Evolutionary conservation across 192 early-diverging fungal species (phyloP).

Genomic region (Entophlyctis luteolus): DNA sequence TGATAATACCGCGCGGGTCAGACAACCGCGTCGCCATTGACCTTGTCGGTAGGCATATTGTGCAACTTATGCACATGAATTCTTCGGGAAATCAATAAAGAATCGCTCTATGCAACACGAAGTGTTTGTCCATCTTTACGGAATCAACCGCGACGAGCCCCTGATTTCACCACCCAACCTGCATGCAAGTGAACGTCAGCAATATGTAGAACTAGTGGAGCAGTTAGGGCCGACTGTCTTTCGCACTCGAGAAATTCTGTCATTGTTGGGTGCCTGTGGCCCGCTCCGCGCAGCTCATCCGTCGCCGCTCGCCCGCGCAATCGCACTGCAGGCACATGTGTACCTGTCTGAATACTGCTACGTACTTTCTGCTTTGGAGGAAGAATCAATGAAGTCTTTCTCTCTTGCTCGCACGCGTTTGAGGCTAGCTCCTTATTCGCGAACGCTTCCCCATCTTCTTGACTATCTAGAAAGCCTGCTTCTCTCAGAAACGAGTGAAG

Average conservation of each 20-base stretch:
- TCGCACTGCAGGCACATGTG: not conserved
- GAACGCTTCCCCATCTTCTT: not conserved
- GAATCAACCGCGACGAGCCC: not conserved
- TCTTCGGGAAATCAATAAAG: constrained; percentile 8
- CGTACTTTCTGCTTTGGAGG: not conserved
- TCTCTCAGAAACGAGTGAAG: not conserved
- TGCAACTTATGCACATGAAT: constrained; percentile 36
- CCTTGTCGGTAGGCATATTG: constrained; percentile 40
- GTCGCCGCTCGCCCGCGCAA: not conserved
- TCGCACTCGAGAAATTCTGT: not conserved
- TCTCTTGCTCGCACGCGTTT: not conserved
- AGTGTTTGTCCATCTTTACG: not conserved
- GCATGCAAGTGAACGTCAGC: not conserved
- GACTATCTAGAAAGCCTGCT: too few relatives aligned
- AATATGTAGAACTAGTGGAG: not conserved
- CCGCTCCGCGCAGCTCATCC: not conserved
- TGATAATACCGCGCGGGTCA: constrained; percentile 46
- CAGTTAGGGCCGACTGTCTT: not conserved
- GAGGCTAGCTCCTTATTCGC: not conserved
- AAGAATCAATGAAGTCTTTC: not conserved
- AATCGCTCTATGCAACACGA: not conserved
- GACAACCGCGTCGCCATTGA: constrained; percentile 45
- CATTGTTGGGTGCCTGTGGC: not conserved
- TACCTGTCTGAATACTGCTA: not conserved
- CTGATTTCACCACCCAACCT: not conserved